phyloP scores from a whole-genome alignment of 257 asterid genomes.

The Solanum rostratum region DNA sequence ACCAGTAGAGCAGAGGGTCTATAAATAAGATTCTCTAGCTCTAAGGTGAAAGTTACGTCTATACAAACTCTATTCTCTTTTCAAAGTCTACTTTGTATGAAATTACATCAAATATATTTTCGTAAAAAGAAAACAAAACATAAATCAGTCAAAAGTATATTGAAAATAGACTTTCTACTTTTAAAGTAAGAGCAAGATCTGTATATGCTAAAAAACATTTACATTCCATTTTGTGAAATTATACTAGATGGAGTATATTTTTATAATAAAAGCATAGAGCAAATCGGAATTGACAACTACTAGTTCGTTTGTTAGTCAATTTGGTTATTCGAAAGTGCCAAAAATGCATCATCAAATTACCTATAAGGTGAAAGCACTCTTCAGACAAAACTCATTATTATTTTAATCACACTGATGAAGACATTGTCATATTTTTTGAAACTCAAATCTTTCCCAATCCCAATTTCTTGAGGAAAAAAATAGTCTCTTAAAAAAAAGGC shows the following conservation, averaged over 20 bases:
- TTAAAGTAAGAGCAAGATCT: not conserved
- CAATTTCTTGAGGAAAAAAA: not conserved
- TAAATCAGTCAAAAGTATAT: not conserved
- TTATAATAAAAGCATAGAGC: not conserved
- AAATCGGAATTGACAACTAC: not conserved
- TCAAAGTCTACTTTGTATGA: too few relatives aligned
- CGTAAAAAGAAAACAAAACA: too few relatives aligned
- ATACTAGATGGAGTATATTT: not conserved
- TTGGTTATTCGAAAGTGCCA: not conserved
- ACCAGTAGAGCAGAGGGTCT: too few relatives aligned
- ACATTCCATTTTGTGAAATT: not conserved
- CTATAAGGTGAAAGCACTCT: not conserved
- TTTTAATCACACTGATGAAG: not conserved
- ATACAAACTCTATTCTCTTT: too few relatives aligned
- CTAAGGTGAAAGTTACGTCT: too few relatives aligned
- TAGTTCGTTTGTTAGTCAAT: constrained; percentile 2
- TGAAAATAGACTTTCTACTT: not conserved
- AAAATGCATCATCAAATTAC: not conserved
- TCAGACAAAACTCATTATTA: not conserved
- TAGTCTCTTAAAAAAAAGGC: not conserved
- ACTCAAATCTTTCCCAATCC: constrained; percentile 7
- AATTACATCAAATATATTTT: too few relatives aligned
- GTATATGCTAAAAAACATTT: not conserved
- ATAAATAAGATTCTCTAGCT: too few relatives aligned
- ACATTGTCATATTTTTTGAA: constrained; percentile 37